Conservation (phyloP, 129 eudicot species). For the Saposhnikovia divaricata region DNA sequence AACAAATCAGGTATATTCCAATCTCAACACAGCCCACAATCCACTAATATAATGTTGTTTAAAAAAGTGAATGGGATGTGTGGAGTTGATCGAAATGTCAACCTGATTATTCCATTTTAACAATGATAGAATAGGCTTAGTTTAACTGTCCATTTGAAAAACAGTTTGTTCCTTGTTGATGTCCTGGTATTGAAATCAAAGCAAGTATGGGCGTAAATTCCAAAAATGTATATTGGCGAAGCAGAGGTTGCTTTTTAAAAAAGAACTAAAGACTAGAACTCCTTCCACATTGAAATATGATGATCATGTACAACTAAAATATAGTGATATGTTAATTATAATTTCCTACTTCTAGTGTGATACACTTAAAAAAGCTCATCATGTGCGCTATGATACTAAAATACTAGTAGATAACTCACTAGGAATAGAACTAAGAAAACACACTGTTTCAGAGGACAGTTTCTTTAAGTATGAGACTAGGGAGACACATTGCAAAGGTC, state of each 20-base stretch:
- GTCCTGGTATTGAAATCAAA: neutral
- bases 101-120: neutral
- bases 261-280: neutral
- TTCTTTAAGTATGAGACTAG: neutral
- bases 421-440: neutral
- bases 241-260: neutral
- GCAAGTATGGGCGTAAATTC: neutral
- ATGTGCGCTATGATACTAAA: neutral
- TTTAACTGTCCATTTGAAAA: neutral
- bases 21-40: neutral
- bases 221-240: neutral
- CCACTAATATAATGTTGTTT: neutral
- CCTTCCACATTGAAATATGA: neutral
- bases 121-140: neutral
- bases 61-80: neutral
- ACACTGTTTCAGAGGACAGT: neutral
- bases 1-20: neutral
- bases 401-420: neutral
- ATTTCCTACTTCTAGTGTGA: neutral
- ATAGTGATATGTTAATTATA: neutral
- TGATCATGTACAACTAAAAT: neutral
- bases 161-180: neutral
- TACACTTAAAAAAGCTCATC: neutral
- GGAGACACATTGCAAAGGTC: neutral
- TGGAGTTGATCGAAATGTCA: neutral